Evolutionary conservation across 225 moss, liverwort and hornwort genomes (phyloP).

Genomic region (Neckera pumila): DNA sequence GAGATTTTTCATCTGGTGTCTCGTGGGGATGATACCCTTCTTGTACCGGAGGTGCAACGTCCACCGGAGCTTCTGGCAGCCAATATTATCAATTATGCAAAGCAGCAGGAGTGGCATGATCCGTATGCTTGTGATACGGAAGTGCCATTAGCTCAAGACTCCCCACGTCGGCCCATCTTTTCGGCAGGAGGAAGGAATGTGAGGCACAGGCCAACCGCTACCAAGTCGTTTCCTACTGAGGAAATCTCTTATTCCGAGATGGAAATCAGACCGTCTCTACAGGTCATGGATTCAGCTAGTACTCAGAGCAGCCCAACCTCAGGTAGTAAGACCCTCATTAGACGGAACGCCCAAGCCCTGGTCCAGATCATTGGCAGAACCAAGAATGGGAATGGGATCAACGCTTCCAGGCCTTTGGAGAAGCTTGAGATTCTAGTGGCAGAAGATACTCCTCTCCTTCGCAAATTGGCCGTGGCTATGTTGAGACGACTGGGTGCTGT

Average conservation of each 20-base stretch:
- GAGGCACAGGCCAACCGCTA: constrained; percentile 14
- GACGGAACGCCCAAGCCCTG: neutral
- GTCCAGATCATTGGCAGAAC: constrained; percentile 7
- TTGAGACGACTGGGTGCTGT: constrained; percentile 53
- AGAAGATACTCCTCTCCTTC: constrained; percentile 59
- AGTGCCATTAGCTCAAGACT: constrained; percentile 8
- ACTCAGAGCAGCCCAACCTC: constrained; percentile 1
- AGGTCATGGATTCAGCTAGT: neutral
- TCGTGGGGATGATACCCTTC: neutral
- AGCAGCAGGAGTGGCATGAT: constrained; percentile 46
- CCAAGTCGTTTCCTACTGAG: constrained; percentile 26
- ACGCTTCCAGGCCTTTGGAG: constrained; percentile 32
- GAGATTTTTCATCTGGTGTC: constrained; percentile 56
- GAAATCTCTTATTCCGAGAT: constrained; percentile 32
- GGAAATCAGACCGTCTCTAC: constrained; percentile 7
- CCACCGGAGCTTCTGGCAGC: constrained; percentile 18
- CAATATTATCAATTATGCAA: constrained; percentile 37
- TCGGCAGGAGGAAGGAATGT: constrained; percentile 13
- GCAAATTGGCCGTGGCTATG: constrained; percentile 57
- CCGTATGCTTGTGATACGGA: constrained; percentile 33
- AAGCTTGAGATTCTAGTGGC: constrained; percentile 61
- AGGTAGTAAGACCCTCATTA: neutral
- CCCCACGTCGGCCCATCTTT: neutral
- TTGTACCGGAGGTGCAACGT: neutral
- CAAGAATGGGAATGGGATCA: neutral